phyloP scores from a whole-genome alignment of 805 yeast species.

The Cyberlindnera subsufficiens region DNA sequence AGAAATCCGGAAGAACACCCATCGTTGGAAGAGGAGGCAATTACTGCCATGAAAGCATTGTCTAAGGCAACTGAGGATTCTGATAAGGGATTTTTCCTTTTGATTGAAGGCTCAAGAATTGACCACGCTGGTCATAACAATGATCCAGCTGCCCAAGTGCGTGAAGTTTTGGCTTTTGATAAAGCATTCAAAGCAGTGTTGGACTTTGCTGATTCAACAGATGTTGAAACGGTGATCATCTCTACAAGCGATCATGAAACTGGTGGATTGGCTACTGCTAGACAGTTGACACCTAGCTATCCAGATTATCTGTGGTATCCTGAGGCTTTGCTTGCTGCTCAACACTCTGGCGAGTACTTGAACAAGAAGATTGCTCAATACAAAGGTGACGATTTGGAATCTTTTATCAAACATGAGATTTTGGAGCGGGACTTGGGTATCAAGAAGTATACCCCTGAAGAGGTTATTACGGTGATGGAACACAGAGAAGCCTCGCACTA shows the following conservation, averaged over 20 bases:
- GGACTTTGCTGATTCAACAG: constrained; percentile 60
- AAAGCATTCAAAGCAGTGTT: constrained; percentile 71
- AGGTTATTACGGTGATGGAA: constrained; percentile 39
- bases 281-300: constrained; percentile 61
- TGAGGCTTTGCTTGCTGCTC: constrained; percentile 59
- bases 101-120: constrained; percentile 89
- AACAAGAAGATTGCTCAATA: constrained; percentile 37
- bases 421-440: constrained; percentile 67
- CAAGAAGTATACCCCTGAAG: constrained; percentile 46
- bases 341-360: constrained; percentile 74
- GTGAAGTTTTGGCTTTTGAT: constrained; percentile 86
- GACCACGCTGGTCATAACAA: constrained; percentile 95
- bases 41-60: constrained; percentile 67
- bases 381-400: constrained; percentile 29
- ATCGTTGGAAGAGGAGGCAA: constrained; percentile 71
- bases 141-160: constrained; percentile 91
- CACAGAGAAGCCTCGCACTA: constrained; percentile 32
- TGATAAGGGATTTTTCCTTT: constrained; percentile 78
- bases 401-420: constrained; percentile 47
- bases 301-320: constrained; percentile 92
- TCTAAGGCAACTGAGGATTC: constrained; percentile 61
- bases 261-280: constrained; percentile 86
- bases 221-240: constrained; percentile 70
- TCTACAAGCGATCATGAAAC: constrained; percentile 95
- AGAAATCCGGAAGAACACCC: constrained; percentile 59